Percentiles rank a stretch among this genome's conserved stretches.
Evolutionary conservation across 2,329 filamentous ascomycete species (phyloP).

Genomic region (Paramyrothecium sp.): DNA sequence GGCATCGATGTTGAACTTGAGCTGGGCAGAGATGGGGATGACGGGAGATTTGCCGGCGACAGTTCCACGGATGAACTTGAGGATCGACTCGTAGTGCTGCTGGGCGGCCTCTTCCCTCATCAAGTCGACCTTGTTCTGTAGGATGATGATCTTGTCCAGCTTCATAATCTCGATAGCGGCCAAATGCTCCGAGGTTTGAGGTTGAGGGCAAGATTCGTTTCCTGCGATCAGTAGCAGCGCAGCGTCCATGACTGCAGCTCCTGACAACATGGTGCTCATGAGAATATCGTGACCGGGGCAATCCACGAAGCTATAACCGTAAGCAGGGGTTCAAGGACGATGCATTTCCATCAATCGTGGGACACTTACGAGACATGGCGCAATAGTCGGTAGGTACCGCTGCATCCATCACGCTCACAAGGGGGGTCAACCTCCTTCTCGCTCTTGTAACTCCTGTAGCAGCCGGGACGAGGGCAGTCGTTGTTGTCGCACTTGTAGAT

Average conservation of each 20-base stretch:
- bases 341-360: not conserved
- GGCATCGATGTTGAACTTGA: conserved; percentile 99
- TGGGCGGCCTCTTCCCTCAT: conserved; percentile 95
- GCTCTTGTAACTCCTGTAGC: conserved; percentile 96
- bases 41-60: conserved; percentile 93
- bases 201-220: conserved; percentile 97
- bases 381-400: conserved; percentile 81
- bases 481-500: conserved; percentile 97
- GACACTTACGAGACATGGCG: conserved; percentile 84
- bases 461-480: conserved; percentile 88
- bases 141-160: conserved; percentile 97
- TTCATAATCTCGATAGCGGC: conserved; percentile 99
- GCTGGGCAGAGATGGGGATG: conserved; percentile 94
- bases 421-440: conserved; percentile 98
- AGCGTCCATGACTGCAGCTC: conserved; percentile 98
- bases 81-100: conserved; percentile 93
- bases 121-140: conserved; percentile 99
- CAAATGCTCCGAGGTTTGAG: conserved; percentile 97
- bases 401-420: conserved; percentile 90
- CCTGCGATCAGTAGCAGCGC: conserved; percentile 94
- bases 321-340: conserved; percentile 6
- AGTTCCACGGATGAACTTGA: conserved; percentile 97
- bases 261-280: conserved; percentile 99
- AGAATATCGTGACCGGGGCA: conserved; percentile 99
- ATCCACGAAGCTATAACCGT: conserved; percentile 75